A percentile compares a stretch with the other conserved stretches of the same genome.
Evolutionary conservation across 805 yeast genomes (phyloP).

Genomic region (Myxozyma neotropica): DNA sequence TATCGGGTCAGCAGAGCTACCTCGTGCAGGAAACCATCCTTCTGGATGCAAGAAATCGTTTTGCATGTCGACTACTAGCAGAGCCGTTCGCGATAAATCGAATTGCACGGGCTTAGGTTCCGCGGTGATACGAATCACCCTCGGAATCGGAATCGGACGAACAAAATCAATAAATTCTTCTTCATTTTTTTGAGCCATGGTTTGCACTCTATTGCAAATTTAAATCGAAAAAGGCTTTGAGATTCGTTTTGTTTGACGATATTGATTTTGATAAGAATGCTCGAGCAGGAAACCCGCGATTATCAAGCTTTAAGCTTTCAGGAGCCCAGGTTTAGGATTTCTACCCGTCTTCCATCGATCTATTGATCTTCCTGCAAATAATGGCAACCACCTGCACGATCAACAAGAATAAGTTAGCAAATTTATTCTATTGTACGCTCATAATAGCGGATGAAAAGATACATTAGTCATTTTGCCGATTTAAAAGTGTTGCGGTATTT

Average conservation of each 20-base stretch:
- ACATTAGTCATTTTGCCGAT: too few relatives aligned
- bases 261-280: too few relatives aligned
- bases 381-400: too few relatives aligned
- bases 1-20: slow-evolving; percentile 16
- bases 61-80: slow-evolving; percentile 33
- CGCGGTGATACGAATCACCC: slow-evolving; percentile 15
- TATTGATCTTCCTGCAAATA: too few relatives aligned
- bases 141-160: slow-evolving; percentile 18
- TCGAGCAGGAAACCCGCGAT: too few relatives aligned
- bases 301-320: background rate
- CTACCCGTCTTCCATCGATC: background rate
- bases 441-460: too few relatives aligned
- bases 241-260: too few relatives aligned
- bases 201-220: background rate
- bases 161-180: slow-evolving; percentile 20
- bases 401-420: too few relatives aligned
- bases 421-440: too few relatives aligned
- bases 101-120: slow-evolving; percentile 20
- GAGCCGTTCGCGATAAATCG: slow-evolving; percentile 24
- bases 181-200: background rate
- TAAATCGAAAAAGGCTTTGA: background rate
- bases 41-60: slow-evolving; percentile 31
- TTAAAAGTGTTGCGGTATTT: too few relatives aligned
- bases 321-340: background rate
- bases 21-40: slow-evolving; percentile 29